Conservation (phyloP, 345 rosid genomes). For the Brassica cretica region DNA sequence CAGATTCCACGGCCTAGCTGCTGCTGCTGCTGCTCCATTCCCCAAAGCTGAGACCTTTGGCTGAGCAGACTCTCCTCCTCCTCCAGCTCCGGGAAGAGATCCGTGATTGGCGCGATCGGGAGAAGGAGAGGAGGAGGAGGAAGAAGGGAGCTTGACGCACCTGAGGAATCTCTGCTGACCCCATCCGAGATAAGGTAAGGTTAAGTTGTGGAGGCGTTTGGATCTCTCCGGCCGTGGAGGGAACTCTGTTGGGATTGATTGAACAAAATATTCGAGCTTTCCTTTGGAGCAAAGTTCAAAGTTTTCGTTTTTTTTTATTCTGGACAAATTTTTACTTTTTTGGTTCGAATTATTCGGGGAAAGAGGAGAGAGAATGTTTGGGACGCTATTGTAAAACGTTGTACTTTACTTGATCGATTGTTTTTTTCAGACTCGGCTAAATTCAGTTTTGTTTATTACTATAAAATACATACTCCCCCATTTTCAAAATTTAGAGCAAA, state of each 20-base stretch:
- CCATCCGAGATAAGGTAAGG: slow-evolving; percentile 58
- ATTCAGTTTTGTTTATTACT: neutral
- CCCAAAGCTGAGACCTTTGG: slow-evolving; percentile 42
- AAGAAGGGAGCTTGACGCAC: slow-evolving; percentile 47
- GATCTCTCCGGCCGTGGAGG: slow-evolving; percentile 47
- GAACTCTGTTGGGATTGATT: slow-evolving; percentile 17
- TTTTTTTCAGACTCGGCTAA: neutral
- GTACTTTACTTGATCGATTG: neutral
- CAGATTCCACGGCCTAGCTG: slow-evolving; percentile 64
- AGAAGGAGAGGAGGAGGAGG: slow-evolving; percentile 36
- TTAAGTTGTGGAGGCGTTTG: slow-evolving; percentile 61
- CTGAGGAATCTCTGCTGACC: slow-evolving; percentile 53
- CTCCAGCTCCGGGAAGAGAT: slow-evolving; percentile 8
- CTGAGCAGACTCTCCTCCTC: slow-evolving; percentile 23
- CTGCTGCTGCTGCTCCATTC: slow-evolving; percentile 30
- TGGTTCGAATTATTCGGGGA: neutral
- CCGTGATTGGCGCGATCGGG: slow-evolving; percentile 30
- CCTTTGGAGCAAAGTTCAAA: neutral
- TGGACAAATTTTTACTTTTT: neutral
- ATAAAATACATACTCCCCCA: too few species aligned
- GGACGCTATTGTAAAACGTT: neutral
- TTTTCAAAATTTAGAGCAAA: too few species aligned
- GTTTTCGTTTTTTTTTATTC: neutral
- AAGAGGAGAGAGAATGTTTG: neutral
- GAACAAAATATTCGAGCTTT: neutral